A percentile compares a stretch with the other conserved stretches of the same genome.
These are phyloP conservation scores for Phytophthora crassamura DNA, from an alignment of 352 stramenopile species.

Conservation along the genomic window DNA sequence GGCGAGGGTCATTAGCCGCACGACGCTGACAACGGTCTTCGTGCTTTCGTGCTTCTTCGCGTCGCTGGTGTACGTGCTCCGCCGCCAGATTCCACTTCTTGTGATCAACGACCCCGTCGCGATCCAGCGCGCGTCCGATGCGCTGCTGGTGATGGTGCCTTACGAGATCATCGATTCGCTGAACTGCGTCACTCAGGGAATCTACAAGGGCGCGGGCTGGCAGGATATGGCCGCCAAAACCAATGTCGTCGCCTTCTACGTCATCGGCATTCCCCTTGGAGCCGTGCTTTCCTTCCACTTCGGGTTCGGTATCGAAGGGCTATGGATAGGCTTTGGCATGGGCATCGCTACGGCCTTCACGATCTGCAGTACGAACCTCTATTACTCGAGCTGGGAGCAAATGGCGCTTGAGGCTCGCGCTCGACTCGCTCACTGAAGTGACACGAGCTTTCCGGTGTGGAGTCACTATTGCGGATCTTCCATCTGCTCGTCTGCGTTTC, in stretches of 20 bases:
- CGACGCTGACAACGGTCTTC: slow-evolving; percentile 55
- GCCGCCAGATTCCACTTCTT: slow-evolving; percentile 54
- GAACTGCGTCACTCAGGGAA: slow-evolving; percentile 79
- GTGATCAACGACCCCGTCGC: slow-evolving; percentile 61
- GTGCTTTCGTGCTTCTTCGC: slow-evolving; percentile 49
- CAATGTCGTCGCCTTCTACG: slow-evolving; percentile 84
- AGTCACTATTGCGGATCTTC: too few species aligned
- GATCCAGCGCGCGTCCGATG: slow-evolving; percentile 52
- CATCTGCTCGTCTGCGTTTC: too few species aligned
- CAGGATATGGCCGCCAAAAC: slow-evolving; percentile 76
- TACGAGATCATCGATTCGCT: slow-evolving; percentile 83
- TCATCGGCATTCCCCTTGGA: slow-evolving; percentile 74
- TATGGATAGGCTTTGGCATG: slow-evolving; percentile 82
- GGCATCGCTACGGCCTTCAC: slow-evolving; percentile 51
- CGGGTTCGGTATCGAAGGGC: slow-evolving; percentile 58
- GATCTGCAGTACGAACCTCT: slow-evolving; percentile 54
- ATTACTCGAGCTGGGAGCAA: slow-evolving; percentile 66
- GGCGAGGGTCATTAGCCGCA: slow-evolving; percentile 59
- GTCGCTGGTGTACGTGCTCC: slow-evolving; percentile 46
- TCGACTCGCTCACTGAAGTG: slow-evolving; percentile 47
- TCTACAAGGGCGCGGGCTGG: slow-evolving; percentile 75
- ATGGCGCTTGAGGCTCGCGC: slow-evolving; percentile 57
- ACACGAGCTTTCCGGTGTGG: too few species aligned
- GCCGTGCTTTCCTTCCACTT: slow-evolving; percentile 67
- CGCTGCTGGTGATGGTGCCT: slow-evolving; percentile 70